Conservation (phyloP, 2,329 filamentous ascomycete genomes). For the Cercospora citrullina region DNA sequence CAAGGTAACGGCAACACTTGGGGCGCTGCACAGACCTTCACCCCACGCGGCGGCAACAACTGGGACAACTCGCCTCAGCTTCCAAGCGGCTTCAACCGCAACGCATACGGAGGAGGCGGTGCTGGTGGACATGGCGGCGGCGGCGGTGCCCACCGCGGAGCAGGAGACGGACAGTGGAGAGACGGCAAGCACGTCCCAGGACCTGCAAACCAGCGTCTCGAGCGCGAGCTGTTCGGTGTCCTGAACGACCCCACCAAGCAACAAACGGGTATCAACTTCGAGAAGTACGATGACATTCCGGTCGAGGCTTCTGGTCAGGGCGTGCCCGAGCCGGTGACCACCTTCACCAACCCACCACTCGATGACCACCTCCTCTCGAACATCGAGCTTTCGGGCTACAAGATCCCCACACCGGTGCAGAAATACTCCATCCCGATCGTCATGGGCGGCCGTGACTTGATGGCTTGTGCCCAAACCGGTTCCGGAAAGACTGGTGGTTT, state of each 20-base stretch:
- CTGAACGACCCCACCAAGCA: slow-evolving; percentile 92
- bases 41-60: slow-evolving; percentile 43
- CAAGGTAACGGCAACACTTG: slow-evolving; percentile 46
- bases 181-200: slow-evolving; percentile 96
- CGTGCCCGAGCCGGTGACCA: slow-evolving; percentile 85
- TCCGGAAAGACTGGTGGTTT: slow-evolving; percentile 99
- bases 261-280: slow-evolving; percentile 98
- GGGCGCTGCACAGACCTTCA: slow-evolving; percentile 58
- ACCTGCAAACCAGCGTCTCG: slow-evolving; percentile 80
- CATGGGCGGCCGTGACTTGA: slow-evolving; percentile 94
- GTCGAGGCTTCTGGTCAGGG: slow-evolving; percentile 94
- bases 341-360: slow-evolving; percentile 91
- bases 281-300: slow-evolving; percentile 99
- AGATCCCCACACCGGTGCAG: slow-evolving; percentile 93
- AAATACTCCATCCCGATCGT: slow-evolving; percentile 99
- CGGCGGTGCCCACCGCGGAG: slow-evolving; percentile 67
- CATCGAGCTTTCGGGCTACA: slow-evolving; percentile 92
- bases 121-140: slow-evolving; percentile 51
- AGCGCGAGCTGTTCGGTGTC: slow-evolving; percentile 93
- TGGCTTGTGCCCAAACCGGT: slow-evolving; percentile 99
- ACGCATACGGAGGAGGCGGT: slow-evolving; percentile 58
- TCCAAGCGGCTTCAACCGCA: slow-evolving; percentile 58
- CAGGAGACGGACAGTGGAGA: slow-evolving; percentile 93
- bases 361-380: slow-evolving; percentile 91
- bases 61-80: slow-evolving; percentile 44